These are phyloP conservation scores for Diplocarpon rosae DNA, from an alignment of 2,329 filamentous ascomycete genomes.

Conservation along the genomic window DNA sequence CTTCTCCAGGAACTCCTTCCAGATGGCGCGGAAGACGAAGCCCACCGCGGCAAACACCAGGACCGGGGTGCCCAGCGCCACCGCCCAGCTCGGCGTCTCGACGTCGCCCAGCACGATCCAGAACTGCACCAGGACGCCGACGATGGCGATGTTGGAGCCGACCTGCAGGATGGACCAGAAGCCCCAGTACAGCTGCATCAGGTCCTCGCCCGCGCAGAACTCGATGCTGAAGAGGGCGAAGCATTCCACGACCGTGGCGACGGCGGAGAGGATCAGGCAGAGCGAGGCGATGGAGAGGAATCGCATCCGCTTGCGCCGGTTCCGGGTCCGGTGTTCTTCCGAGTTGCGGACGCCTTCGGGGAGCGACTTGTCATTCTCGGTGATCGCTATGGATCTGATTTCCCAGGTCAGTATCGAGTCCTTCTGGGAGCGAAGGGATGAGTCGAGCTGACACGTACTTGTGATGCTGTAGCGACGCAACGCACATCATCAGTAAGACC, in stretches of 20 bases:
- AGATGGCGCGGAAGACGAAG: slow-evolving; percentile 29
- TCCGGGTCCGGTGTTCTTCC: slow-evolving; percentile 19
- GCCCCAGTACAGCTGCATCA: slow-evolving; percentile 48
- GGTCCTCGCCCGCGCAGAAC: slow-evolving; percentile 49
- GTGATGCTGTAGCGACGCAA: slow-evolving; percentile 29
- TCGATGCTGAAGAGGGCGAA: slow-evolving; percentile 31
- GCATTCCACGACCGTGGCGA: slow-evolving; percentile 41
- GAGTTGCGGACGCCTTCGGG: slow-evolving; percentile 10
- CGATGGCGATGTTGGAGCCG: slow-evolving; percentile 46
- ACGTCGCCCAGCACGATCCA: slow-evolving; percentile 38
- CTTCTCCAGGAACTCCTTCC: slow-evolving; percentile 7
- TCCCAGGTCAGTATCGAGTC: not conserved
- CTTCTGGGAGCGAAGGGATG: not conserved
- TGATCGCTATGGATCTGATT: slow-evolving; percentile 16
- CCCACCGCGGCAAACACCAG: slow-evolving; percentile 39
- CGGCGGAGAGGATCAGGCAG: slow-evolving; percentile 35
- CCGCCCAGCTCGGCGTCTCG: slow-evolving; percentile 46
- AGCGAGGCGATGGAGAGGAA: slow-evolving; percentile 33
- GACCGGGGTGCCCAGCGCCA: slow-evolving; percentile 48
- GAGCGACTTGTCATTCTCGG: slow-evolving; percentile 9
- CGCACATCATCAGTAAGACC: slow-evolving; percentile 34
- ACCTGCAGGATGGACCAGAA: slow-evolving; percentile 51
- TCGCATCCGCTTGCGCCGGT: slow-evolving; percentile 21
- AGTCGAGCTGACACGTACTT: slow-evolving; percentile 11
- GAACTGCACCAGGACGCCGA: slow-evolving; percentile 44